Conservation (phyloP, 2,329 filamentous ascomycete genomes). For the Colletotrichum acutatum region DNA sequence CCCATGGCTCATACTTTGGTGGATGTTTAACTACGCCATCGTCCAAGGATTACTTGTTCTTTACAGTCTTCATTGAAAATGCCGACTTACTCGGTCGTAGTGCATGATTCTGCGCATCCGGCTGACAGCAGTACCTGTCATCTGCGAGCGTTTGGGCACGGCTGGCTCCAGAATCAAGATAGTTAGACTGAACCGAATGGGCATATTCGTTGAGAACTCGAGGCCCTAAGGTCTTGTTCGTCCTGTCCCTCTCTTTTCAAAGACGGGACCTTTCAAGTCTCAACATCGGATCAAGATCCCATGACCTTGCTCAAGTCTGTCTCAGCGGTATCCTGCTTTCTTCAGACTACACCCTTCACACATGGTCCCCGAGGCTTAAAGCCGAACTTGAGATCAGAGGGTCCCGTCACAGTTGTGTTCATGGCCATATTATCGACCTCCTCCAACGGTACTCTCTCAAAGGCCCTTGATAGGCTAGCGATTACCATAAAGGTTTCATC, state of each 20-base stretch:
- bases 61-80: too few relatives aligned
- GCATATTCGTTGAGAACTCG: too few relatives aligned
- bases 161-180: too few relatives aligned
- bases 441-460: slow-evolving; percentile 48
- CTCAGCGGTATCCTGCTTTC: slow-evolving; percentile 31
- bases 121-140: too few relatives aligned
- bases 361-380: slow-evolving; percentile 43
- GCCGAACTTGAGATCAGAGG: slow-evolving; percentile 42
- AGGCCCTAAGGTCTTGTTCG: too few relatives aligned
- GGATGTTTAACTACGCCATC: too few relatives aligned
- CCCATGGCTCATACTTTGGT: not conserved
- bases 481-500: slow-evolving; percentile 55
- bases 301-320: slow-evolving; percentile 25
- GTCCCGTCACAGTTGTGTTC: slow-evolving; percentile 39
- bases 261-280: not conserved
- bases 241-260: too few relatives aligned
- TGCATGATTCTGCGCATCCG: too few relatives aligned
- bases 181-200: too few relatives aligned
- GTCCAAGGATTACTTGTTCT: too few relatives aligned
- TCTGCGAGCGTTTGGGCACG: too few relatives aligned
- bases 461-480: slow-evolving; percentile 61
- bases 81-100: too few relatives aligned
- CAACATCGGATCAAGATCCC: slow-evolving; percentile 14
- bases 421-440: slow-evolving; percentile 38
- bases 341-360: slow-evolving; percentile 41